Evolutionary conservation across 805 yeast species (phyloP).

Genomic region (Schwanniomyces vanrijiae): DNA sequence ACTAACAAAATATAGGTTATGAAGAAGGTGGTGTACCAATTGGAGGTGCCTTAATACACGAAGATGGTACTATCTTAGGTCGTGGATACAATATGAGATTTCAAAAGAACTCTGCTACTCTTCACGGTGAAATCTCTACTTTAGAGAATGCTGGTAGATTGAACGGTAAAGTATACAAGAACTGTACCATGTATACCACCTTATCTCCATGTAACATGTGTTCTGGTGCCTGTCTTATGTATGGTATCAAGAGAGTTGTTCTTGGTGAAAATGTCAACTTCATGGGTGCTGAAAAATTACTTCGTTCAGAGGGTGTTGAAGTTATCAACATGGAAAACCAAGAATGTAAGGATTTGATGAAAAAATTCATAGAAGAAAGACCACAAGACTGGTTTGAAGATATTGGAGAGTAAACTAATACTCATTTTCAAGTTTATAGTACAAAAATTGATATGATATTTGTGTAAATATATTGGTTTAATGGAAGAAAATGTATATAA

Average conservation of each 20-base stretch:
- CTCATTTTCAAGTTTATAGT: not conserved
- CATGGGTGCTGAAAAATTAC: slow-evolving; percentile 78
- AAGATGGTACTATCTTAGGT: slow-evolving; percentile 80
- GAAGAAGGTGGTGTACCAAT: slow-evolving; percentile 92
- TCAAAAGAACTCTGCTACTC: slow-evolving; percentile 77
- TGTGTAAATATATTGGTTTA: not conserved
- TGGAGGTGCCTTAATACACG: slow-evolving; percentile 70
- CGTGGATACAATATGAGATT: slow-evolving; percentile 89
- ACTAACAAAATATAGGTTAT: slow-evolving; percentile 43
- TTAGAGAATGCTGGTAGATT: slow-evolving; percentile 90
- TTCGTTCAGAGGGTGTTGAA: slow-evolving; percentile 67
- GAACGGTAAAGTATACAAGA: slow-evolving; percentile 73
- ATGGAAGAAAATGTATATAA: not conserved
- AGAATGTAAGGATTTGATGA: slow-evolving; percentile 72
- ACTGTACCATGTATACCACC: slow-evolving; percentile 89
- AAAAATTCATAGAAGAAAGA: slow-evolving; percentile 70
- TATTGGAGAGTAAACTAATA: slow-evolving; percentile 46
- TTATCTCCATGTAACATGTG: slow-evolving; percentile 95
- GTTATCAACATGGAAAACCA: slow-evolving; percentile 59
- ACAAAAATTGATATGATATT: no score
- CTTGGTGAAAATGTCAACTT: slow-evolving; percentile 86
- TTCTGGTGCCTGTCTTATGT: slow-evolving; percentile 86
- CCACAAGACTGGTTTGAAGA: slow-evolving; percentile 85
- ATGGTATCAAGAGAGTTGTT: slow-evolving; percentile 85
- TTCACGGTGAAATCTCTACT: slow-evolving; percentile 91